phyloP scores from a whole-genome alignment of 331 rosid species.

The Acacia concinna region DNA sequence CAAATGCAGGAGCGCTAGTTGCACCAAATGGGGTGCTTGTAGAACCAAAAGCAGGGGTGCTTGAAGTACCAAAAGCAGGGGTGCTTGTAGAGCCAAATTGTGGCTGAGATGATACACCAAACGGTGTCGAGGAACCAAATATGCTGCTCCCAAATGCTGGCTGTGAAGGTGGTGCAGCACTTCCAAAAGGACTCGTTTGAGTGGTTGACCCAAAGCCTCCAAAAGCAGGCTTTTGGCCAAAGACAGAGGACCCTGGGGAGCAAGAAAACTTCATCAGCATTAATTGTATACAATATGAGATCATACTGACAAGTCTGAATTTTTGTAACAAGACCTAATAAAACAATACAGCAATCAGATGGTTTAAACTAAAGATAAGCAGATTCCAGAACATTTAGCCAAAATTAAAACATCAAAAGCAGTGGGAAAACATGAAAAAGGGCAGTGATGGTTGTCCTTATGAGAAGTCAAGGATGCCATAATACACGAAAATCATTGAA shows the following conservation, averaged over 20 bases:
- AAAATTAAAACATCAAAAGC: not conserved
- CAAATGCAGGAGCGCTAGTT: constrained; percentile 37
- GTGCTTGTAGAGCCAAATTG: constrained; percentile 38
- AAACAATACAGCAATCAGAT: not conserved
- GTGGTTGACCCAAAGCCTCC: constrained; percentile 88
- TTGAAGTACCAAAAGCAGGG: constrained; percentile 50
- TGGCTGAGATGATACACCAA: constrained; percentile 44
- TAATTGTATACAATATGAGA: not conserved
- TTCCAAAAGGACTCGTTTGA: constrained; percentile 81
- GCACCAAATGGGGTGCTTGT: constrained; percentile 44
- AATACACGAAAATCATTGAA: constrained; percentile 7
- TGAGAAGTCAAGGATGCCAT: not conserved
- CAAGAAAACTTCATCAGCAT: constrained; percentile 27
- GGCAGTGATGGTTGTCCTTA: constrained; percentile 10
- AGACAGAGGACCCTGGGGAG: constrained; percentile 63
- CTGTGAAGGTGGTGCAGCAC: constrained; percentile 69
- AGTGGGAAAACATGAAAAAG: constrained; percentile 9
- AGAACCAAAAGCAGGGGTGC: constrained; percentile 54
- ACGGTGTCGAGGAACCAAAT: constrained; percentile 85
- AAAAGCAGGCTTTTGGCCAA: constrained; percentile 86
- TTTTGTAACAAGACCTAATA: not conserved
- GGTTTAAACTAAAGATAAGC: not conserved
- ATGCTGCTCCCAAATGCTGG: constrained; percentile 81
- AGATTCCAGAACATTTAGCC: not conserved
- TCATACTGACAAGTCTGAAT: not conserved